phyloP scores from a whole-genome alignment of 1,139 yeast species.

The Magnusiomyces tetraspermus region DNA sequence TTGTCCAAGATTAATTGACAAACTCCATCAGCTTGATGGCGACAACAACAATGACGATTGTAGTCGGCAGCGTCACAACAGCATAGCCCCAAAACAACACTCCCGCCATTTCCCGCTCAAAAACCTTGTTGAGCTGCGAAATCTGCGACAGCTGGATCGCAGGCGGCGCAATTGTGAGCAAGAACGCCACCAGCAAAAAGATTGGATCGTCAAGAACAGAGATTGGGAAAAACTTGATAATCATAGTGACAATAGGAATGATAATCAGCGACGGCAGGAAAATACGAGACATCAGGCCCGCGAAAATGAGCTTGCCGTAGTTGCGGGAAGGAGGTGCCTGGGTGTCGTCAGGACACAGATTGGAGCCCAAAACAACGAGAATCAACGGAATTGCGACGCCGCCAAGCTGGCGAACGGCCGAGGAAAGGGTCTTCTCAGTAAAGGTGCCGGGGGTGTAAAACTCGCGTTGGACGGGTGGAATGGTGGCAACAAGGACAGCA shows the following conservation, averaged over 20 bases:
- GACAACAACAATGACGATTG: constrained; percentile 62
- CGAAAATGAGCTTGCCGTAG: constrained; percentile 50
- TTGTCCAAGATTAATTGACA: no score
- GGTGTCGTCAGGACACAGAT: constrained; percentile 34
- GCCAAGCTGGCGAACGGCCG: constrained; percentile 71
- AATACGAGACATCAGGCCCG: constrained; percentile 67
- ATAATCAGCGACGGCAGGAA: constrained; percentile 60
- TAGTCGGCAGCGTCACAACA: constrained; percentile 63
- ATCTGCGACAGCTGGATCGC: constrained; percentile 79
- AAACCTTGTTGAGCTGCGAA: constrained; percentile 65
- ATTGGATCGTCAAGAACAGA: constrained; percentile 79
- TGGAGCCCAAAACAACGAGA: constrained; percentile 53
- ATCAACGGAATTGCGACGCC: constrained; percentile 79
- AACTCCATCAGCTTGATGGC: constrained; percentile 56
- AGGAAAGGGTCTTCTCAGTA: constrained; percentile 65
- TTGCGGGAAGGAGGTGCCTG: constrained; percentile 42
- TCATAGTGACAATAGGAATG: constrained; percentile 56
- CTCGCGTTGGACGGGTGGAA: constrained; percentile 55
- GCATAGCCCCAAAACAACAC: constrained; percentile 85
- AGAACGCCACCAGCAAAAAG: constrained; percentile 64
- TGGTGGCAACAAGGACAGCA: constrained; percentile 74
- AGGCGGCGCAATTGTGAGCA: constrained; percentile 72
- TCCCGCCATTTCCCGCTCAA: constrained; percentile 76
- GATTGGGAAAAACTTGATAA: constrained; percentile 55
- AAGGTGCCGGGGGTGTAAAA: constrained; percentile 59